Evolutionary conservation across 352 stramenopile genomes (phyloP).

Genomic region (Globisporangium carolinianum): DNA sequence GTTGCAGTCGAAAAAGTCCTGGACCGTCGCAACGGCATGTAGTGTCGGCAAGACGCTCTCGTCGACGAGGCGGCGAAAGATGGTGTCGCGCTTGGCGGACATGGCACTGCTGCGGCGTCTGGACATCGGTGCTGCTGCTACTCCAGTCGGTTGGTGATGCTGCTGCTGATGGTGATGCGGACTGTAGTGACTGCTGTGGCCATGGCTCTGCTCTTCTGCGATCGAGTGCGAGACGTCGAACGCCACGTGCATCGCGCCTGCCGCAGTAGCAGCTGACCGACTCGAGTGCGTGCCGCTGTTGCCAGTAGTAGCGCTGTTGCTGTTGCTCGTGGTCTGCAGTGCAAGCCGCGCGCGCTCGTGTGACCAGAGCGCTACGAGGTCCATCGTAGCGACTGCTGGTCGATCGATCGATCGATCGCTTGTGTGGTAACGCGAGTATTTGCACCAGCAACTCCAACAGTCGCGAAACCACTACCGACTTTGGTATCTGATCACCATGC

Average conservation of each 20-base stretch:
- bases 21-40: background rate
- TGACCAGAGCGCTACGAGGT: constrained; percentile 44
- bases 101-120: constrained; percentile 7
- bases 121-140: background rate
- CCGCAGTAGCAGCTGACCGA: background rate
- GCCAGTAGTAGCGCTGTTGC: background rate
- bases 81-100: constrained; percentile 15
- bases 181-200: background rate
- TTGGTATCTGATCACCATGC: too few species aligned
- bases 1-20: constrained; percentile 28
- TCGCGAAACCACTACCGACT: too few species aligned
- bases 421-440: too few species aligned
- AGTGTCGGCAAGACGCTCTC: constrained; percentile 21
- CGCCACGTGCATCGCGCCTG: background rate
- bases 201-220: constrained; percentile 1
- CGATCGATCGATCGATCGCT: too few species aligned
- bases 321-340: background rate
- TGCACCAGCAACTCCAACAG: too few species aligned
- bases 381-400: constrained; percentile 19
- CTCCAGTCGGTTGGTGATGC: constrained; percentile 2
- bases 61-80: constrained; percentile 33
- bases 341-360: constrained; percentile 39
- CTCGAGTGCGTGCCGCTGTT: background rate
- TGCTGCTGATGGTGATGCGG: constrained; percentile 3
- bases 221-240: constrained; percentile 4